phyloP scores from a whole-genome alignment of 208 protist species.

The Trypanosoma cruzi region DNA sequence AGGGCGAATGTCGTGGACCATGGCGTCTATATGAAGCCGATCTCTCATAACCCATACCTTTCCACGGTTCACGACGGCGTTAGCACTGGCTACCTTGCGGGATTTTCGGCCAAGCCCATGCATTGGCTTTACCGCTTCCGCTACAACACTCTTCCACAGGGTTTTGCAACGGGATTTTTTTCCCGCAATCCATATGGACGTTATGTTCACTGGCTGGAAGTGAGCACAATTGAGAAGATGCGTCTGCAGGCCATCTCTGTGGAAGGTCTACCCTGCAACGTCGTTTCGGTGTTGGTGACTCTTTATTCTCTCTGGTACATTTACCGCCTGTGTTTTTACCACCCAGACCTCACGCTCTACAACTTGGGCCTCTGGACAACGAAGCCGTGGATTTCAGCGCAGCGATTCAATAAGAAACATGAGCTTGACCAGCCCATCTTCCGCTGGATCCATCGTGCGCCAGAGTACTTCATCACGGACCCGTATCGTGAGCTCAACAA shows the following conservation, averaged over 20 bases:
- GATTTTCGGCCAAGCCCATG: constrained; percentile 64
- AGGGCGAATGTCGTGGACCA: constrained; percentile 74
- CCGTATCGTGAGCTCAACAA: constrained; percentile 70
- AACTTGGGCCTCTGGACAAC: constrained; percentile 78
- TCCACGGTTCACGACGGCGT: constrained; percentile 68
- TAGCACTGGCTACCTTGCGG: constrained; percentile 75
- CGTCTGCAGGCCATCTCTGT: constrained; percentile 54
- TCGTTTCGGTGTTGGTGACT: constrained; percentile 44
- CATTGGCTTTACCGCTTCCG: constrained; percentile 89
- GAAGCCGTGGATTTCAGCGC: constrained; percentile 84
- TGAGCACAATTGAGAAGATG: constrained; percentile 86
- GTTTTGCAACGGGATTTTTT: constrained; percentile 74
- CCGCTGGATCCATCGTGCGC: constrained; percentile 82
- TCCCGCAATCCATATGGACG: constrained; percentile 81
- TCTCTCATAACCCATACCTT: constrained; percentile 76
- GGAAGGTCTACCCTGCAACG: constrained; percentile 63
- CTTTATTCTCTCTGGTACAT: constrained; percentile 70
- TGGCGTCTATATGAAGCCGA: constrained; percentile 73
- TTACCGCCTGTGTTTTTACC: constrained; percentile 76
- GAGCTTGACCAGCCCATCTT: constrained; percentile 77
- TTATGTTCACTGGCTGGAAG: constrained; percentile 89
- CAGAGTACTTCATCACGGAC: constrained; percentile 65
- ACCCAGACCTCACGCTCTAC: constrained; percentile 88
- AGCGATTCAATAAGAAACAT: constrained; percentile 89
- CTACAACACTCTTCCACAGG: constrained; percentile 74